A percentile compares a stretch with the other conserved stretches of the same genome.
Conservation (phyloP, 176 grass and related monocot genomes). For the Eleusine indica region DNA sequence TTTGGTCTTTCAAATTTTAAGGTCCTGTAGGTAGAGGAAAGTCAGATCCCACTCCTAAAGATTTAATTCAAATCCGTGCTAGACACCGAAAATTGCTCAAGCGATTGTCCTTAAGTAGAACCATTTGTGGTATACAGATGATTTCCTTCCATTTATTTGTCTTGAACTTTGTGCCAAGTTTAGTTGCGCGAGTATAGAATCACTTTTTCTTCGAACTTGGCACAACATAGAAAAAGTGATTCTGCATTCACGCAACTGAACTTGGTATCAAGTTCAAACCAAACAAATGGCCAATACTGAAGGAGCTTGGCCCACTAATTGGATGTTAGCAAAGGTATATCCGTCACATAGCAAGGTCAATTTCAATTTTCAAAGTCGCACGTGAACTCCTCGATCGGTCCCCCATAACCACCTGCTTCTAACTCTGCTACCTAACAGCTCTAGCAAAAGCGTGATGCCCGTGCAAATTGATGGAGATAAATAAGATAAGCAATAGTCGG, state of each 20-base stretch:
- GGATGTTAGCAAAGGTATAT: neutral
- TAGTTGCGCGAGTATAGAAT: too few species aligned
- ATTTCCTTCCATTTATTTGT: neutral
- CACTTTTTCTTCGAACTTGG: too few species aligned
- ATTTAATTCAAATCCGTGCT: neutral
- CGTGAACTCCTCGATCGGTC: neutral
- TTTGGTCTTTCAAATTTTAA: neutral
- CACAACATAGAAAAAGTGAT: neutral
- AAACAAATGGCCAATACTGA: neutral
- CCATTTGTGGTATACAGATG: neutral
- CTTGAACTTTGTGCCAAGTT: too few species aligned
- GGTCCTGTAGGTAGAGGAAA: neutral
- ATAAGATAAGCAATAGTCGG: neutral
- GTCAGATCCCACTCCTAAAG: neutral
- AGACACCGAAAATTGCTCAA: neutral
- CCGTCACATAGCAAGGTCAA: neutral
- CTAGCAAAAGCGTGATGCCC: neutral
- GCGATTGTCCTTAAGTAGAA: neutral
- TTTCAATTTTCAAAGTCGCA: neutral
- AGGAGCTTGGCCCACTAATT: neutral
- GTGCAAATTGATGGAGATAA: neutral
- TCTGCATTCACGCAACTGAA: neutral
- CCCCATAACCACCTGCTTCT: neutral
- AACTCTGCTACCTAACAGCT: neutral
- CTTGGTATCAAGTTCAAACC: neutral